phyloP scores from a whole-genome alignment of 75 land plant species.

The Pinus tabuliformis region DNA sequence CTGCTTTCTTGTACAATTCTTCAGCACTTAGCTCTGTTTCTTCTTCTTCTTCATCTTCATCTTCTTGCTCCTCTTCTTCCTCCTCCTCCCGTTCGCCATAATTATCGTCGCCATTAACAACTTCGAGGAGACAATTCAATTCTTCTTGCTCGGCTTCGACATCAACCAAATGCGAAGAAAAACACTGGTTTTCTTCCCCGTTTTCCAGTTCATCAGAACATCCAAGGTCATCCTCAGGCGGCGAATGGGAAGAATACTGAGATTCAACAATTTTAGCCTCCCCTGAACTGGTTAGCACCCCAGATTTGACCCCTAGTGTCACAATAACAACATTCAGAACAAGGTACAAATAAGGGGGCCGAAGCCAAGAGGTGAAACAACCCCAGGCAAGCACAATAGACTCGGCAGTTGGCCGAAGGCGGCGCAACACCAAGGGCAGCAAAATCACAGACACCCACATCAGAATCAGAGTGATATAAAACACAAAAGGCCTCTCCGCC shows the following conservation, averaged over 20 bases:
- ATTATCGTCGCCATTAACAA: too few species aligned
- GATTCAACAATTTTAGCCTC: not conserved
- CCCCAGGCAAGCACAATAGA: too few species aligned
- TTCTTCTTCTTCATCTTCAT: not conserved
- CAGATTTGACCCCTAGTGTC: not conserved
- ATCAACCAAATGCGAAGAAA: not conserved
- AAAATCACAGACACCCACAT: too few species aligned
- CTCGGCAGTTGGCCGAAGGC: too few species aligned
- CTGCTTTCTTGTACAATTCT: conserved; percentile 2
- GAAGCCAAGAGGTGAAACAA: not conserved
- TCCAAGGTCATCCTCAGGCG: too few species aligned
- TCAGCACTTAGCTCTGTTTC: not conserved
- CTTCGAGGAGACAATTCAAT: not conserved
- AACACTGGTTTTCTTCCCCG: not conserved
- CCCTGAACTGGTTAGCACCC: not conserved
- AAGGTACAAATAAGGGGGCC: not conserved
- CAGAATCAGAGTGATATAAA: too few species aligned
- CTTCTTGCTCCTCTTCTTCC: not conserved
- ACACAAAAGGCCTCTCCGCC: too few species aligned
- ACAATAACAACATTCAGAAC: conserved; percentile 5
- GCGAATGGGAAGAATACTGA: not conserved
- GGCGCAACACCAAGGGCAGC: too few species aligned
- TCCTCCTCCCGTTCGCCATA: not conserved
- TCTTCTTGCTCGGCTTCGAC: too few species aligned
- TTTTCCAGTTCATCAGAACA: too few species aligned